A percentile compares a stretch with the other conserved stretches of the same genome.
Conservation (phyloP, 2,329 filamentous ascomycete species). For the Ploettnerulaceae sp. region DNA sequence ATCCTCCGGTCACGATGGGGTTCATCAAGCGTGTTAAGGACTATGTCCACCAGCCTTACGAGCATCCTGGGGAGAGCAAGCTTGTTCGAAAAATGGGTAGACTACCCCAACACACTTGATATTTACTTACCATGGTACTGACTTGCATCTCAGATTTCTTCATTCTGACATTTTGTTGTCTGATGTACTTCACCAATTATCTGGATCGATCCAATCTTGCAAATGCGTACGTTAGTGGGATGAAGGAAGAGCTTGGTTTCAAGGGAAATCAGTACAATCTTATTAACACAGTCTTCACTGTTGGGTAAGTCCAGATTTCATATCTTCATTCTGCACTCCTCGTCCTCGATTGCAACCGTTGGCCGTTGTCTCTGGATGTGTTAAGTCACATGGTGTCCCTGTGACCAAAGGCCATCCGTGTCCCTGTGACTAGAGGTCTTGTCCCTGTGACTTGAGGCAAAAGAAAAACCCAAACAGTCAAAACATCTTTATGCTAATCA, state of each 20-base stretch:
- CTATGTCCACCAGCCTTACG: constrained; percentile 25
- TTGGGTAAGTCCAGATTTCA: constrained; percentile 27
- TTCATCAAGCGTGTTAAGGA: constrained; percentile 16
- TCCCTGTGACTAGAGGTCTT: no score
- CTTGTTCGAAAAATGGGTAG: constrained; percentile 28
- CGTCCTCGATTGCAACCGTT: no score
- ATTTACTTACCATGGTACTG: no score
- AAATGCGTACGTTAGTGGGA: constrained; percentile 52
- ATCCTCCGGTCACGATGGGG: constrained; percentile 11
- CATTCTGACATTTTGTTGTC: constrained; percentile 36
- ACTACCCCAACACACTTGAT: no score
- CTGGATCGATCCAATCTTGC: constrained; percentile 48
- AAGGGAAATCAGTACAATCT: constrained; percentile 46
- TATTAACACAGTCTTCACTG: constrained; percentile 46
- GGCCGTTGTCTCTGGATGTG: no score
- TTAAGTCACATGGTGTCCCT: no score
- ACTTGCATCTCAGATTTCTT: constrained; percentile 26
- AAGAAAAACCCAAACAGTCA: neutral
- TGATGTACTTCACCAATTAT: constrained; percentile 36
- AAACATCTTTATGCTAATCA: neutral
- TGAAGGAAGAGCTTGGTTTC: constrained; percentile 47
- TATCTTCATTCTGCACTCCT: no score
- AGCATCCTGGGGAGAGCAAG: constrained; percentile 27
- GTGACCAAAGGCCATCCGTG: no score
- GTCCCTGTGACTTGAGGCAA: no score